A percentile compares a stretch with the other conserved stretches of the same genome.
Evolutionary conservation across 1,284 basidiomycete species (phyloP).

Genomic region (Austroboletus novae-zelandiae): DNA sequence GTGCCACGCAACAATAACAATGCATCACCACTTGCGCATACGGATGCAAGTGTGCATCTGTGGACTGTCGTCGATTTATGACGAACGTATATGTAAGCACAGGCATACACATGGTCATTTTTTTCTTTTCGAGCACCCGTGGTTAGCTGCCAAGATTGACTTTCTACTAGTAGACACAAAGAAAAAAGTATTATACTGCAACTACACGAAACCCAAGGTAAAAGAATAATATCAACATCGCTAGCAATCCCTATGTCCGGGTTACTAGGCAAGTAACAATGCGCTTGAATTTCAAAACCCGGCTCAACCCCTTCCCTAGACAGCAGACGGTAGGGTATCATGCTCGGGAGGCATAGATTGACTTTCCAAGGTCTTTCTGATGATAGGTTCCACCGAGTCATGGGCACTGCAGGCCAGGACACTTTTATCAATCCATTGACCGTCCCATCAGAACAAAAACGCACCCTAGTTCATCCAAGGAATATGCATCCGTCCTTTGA

Average conservation of each 20-base stretch:
- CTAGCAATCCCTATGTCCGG: neutral
- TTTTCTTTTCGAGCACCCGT: neutral
- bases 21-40: no score
- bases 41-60: no score
- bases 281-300: no score
- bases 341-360: conserved; percentile 3
- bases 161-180: neutral
- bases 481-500: conserved; percentile 9
- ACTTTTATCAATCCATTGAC: neutral
- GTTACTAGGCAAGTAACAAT: neutral
- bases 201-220: neutral
- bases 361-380: conserved; percentile 9
- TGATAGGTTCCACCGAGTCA: conserved; percentile 6
- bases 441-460: neutral
- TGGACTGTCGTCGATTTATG: no score
- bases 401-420: conserved; percentile 2
- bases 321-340: conserved; percentile 5
- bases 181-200: conserved; percentile 19
- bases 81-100: no score
- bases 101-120: no score
- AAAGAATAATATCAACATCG: neutral
- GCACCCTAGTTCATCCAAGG: conserved; percentile 24
- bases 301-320: conserved; percentile 6
- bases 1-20: no score
- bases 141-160: neutral